Base-by-base conservation (phyloP, 2,329 filamentous ascomycete genomes). In the Zasmidium angulare region DNA sequence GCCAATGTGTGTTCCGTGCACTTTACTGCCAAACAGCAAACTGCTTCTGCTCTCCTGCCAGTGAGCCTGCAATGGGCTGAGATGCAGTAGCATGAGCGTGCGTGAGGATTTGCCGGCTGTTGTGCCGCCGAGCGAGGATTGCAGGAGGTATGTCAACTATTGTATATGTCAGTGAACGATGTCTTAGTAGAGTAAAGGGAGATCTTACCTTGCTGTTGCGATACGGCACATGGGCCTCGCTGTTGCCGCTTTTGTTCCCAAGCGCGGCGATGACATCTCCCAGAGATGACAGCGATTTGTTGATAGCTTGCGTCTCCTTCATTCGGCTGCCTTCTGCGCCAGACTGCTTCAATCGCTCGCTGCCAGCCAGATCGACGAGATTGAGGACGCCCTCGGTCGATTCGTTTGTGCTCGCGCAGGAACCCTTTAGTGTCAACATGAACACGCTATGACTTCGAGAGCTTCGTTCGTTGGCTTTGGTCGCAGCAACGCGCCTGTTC, bases 81-180 rank as follows among this genome's bases (percentile, higher is more conserved):
- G 90, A 93, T 98, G 98, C 74, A 98, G 91, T 75, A 99, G 96
- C 95, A 99, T 99, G 69, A 99, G 87, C 0, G 95, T 99, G 78
- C 97, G 96, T 68, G 89, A 95, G 23, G 67, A 67, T 51, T 73
- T 73, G 57, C 71, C 71, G 46, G 67, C 71, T n/a, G 68, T 66
- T 75, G 96, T 97, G 17, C 95, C 95, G 2, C 95, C 93, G 7
- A 99, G 81, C 2, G 91, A 96, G 72, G 95, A 96, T 84, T 98
- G 91, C 40, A 99, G 83, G 50, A 99, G 83, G 72, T 97, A 96
- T 9, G 95, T 99, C 65, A 99, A 83, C 84, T 89, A 52, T n/a
- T 20, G 21, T 9, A n/a, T 21, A 23, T 10, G 40, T 65, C 56
- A 68, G 61, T 43, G n/a, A n/a, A n/a, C n/a, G n/a, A 52, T 43